These are phyloP conservation scores for Hyaloperonospora brassicae DNA, from an alignment of 352 stramenopile species.

Conservation along the genomic window DNA sequence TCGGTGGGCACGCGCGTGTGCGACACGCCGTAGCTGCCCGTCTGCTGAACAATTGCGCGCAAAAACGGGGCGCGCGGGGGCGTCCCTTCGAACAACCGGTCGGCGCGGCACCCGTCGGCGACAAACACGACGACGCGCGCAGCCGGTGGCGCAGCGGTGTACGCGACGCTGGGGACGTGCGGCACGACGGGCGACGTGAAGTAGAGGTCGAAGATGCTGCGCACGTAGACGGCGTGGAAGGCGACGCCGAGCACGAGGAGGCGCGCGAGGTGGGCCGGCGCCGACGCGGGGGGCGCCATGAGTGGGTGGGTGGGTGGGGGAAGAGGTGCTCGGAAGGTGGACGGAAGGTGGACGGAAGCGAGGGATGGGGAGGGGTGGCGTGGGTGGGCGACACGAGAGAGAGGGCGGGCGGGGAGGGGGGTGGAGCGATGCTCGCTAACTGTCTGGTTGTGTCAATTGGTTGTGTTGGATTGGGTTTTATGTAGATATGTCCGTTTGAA, in stretches of 20 bases:
- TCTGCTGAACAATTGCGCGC: slow-evolving; percentile 39
- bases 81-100: slow-evolving; percentile 77
- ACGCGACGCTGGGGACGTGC: slow-evolving; percentile 48
- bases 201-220: slow-evolving; percentile 89
- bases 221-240: slow-evolving; percentile 79
- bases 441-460: no score
- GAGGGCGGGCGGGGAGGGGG: no score
- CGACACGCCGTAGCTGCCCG: slow-evolving; percentile 72
- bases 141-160: slow-evolving; percentile 35
- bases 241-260: slow-evolving; percentile 64
- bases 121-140: slow-evolving; percentile 77
- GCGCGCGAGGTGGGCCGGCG: slow-evolving; percentile 5
- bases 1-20: slow-evolving; percentile 84
- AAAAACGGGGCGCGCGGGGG: slow-evolving; percentile 53
- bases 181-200: slow-evolving; percentile 79
- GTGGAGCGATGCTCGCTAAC: no score
- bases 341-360: no score
- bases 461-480: no score
- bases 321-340: no score
- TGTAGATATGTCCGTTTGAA: no score
- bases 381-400: no score
- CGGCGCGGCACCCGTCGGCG: slow-evolving; percentile 72
- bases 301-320: no score
- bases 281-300: no score
- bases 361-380: no score